Conservation (phyloP, 352 stramenopile genomes). For the Pythium rhizo-oryzae region DNA sequence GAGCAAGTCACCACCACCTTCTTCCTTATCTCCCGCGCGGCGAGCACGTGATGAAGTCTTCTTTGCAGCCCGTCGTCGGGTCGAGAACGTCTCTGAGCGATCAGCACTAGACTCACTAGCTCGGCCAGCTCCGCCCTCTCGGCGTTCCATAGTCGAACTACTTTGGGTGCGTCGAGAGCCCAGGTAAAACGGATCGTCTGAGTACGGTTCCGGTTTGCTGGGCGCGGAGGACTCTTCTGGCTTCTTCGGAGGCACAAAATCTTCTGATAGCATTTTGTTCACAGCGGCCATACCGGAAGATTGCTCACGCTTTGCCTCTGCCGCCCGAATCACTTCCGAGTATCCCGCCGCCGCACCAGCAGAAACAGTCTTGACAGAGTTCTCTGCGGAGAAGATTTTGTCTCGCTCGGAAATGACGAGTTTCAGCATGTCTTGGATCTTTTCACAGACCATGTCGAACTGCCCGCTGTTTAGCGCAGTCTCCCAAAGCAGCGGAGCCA, state of each 20-base stretch:
- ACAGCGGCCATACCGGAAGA: constrained; percentile 64
- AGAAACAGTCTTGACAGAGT: constrained; percentile 61
- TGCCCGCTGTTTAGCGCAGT: constrained; percentile 75
- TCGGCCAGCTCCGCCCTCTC: constrained; percentile 12
- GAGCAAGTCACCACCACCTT: constrained; percentile 58
- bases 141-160: constrained; percentile 36
- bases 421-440: constrained; percentile 90
- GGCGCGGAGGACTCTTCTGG: constrained; percentile 32
- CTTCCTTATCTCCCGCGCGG: constrained; percentile 52
- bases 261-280: constrained; percentile 83
- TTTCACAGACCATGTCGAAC: constrained; percentile 87
- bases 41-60: constrained; percentile 56
- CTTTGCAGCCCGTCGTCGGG: constrained; percentile 67
- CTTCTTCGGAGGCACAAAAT: constrained; percentile 63
- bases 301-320: constrained; percentile 65
- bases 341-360: constrained; percentile 69
- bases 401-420: constrained; percentile 80
- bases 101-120: constrained; percentile 39
- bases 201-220: constrained; percentile 67
- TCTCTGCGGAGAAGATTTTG: constrained; percentile 76
- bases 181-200: constrained; percentile 78
- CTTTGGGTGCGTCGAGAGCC: constrained; percentile 57
- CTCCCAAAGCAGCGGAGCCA: constrained; percentile 83
- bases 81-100: constrained; percentile 69
- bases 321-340: constrained; percentile 64